Evolutionary conservation across 108 stramenopile genomes (phyloP).

Genomic region (Asterionellopsis glacialis): DNA sequence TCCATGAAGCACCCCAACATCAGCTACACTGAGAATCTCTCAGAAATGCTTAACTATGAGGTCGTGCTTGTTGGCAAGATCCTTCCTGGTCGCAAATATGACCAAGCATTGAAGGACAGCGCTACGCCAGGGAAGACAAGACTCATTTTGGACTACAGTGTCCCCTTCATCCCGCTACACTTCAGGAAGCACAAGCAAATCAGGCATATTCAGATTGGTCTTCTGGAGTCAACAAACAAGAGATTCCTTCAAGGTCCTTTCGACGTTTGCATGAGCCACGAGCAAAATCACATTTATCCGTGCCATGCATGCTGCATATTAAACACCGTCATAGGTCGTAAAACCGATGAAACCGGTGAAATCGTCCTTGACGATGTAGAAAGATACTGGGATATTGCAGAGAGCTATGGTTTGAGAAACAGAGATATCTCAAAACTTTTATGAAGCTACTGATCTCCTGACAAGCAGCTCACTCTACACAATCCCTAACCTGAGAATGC

Average conservation of each 20-base stretch:
- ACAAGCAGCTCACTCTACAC: too few relatives aligned
- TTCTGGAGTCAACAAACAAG: slow-evolving; percentile 40
- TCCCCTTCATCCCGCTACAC: slow-evolving; percentile 55
- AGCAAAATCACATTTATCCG: slow-evolving; percentile 64
- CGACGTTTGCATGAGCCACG: slow-evolving; percentile 57
- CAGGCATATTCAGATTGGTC: slow-evolving; percentile 55
- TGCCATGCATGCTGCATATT: slow-evolving; percentile 68
- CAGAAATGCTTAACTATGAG: slow-evolving; percentile 54
- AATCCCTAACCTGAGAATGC: too few relatives aligned
- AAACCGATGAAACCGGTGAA: slow-evolving; percentile 63
- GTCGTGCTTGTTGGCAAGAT: slow-evolving; percentile 61
- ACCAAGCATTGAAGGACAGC: slow-evolving; percentile 37
- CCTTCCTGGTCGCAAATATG: slow-evolving; percentile 40
- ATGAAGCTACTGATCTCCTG: too few relatives aligned
- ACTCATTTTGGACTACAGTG: slow-evolving; percentile 61
- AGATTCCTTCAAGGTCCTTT: slow-evolving; percentile 57
- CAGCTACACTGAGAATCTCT: slow-evolving; percentile 48
- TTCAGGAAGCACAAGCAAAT: slow-evolving; percentile 31
- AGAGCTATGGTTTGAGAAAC: slow-evolving; percentile 1
- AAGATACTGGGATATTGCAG: not conserved
- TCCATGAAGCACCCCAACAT: slow-evolving; percentile 65
- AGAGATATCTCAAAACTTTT: slow-evolving; percentile 1
- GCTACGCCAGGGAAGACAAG: slow-evolving; percentile 43
- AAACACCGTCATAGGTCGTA: slow-evolving; percentile 52
- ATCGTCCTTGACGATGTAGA: slow-evolving; percentile 15